Percentiles rank a stretch among this genome's conserved stretches.
Evolutionary conservation across 2,329 filamentous ascomycete species (phyloP).

Genomic region (Thermothelomyces thermophilus): DNA sequence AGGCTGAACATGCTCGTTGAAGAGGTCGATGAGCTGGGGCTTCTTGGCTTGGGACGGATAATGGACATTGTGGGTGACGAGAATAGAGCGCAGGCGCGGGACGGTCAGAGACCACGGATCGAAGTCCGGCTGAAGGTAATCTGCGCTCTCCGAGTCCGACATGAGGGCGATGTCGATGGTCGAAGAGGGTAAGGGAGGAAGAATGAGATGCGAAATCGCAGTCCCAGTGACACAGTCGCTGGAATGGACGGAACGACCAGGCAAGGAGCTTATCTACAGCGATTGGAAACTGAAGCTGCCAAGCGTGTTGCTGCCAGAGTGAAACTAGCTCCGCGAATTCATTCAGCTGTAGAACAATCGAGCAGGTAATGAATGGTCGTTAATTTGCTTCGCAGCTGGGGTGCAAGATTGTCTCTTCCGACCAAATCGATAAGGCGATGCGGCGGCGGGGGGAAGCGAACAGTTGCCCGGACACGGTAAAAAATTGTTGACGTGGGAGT

Average conservation of each 20-base stretch:
- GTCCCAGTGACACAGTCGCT: not conserved
- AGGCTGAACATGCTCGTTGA: constrained; percentile 71
- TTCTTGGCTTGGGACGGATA: constrained; percentile 93
- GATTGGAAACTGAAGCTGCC: not conserved
- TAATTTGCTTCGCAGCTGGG: not conserved
- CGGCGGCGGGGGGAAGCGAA: not conserved
- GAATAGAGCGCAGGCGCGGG: constrained; percentile 80
- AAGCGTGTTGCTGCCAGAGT: not conserved
- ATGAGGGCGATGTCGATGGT: constrained; percentile 33
- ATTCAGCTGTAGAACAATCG: constrained; percentile 2
- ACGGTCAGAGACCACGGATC: constrained; percentile 79
- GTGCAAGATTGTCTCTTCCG: not conserved
- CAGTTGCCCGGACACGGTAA: too few relatives aligned
- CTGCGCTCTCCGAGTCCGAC: constrained; percentile 60
- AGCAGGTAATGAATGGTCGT: not conserved
- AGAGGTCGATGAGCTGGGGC: constrained; percentile 74
- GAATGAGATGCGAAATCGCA: not conserved
- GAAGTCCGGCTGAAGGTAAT: constrained; percentile 83
- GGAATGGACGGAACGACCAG: not conserved
- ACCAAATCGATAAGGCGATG: constrained; percentile 8
- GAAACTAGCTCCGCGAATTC: not conserved
- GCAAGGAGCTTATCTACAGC: not conserved
- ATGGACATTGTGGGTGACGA: constrained; percentile 78
- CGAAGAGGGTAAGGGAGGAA: not conserved
- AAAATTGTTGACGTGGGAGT: constrained; percentile 12